phyloP scores from a whole-genome alignment of 2,329 filamentous ascomycete genomes.

The Didymella pinodella region DNA sequence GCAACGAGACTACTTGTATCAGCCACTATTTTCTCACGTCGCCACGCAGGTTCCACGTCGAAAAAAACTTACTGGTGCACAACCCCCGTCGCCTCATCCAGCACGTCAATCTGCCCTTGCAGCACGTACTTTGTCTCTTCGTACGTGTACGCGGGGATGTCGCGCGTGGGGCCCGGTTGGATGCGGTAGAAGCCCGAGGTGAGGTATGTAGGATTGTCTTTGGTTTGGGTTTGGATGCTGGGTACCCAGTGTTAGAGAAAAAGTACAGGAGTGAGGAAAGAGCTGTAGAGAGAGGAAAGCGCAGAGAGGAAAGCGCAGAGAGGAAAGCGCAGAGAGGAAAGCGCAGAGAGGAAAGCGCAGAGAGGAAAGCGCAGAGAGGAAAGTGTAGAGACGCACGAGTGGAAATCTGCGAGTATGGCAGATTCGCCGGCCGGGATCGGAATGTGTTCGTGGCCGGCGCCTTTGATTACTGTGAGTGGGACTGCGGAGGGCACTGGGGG shows the following conservation, averaged over 20 bases:
- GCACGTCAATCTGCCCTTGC: constrained; percentile 35
- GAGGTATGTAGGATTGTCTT: constrained; percentile 31
- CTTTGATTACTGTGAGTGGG: constrained; percentile 39
- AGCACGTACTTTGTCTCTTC: constrained; percentile 41
- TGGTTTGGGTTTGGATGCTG: constrained; percentile 32
- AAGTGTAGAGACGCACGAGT: constrained; percentile 17
- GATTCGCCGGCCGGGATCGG: constrained; percentile 35
- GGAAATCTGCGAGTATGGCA: constrained; percentile 39
- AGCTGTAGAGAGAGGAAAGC: too few species aligned
- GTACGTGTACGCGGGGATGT: constrained; percentile 33
- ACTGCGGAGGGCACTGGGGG: constrained; percentile 26
- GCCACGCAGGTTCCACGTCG: too few species aligned
- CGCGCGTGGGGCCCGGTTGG: constrained; percentile 30
- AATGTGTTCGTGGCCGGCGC: constrained; percentile 37
- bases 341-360: too few species aligned
- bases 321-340: too few species aligned
- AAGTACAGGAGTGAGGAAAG: too few species aligned
- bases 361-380: too few species aligned
- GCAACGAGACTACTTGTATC: constrained; percentile 22
- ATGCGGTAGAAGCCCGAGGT: constrained; percentile 41
- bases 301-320: too few species aligned
- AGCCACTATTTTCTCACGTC: too few species aligned
- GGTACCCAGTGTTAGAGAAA: too few species aligned
- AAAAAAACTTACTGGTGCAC: constrained; percentile 24
- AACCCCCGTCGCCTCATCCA: constrained; percentile 37